These are phyloP conservation scores for Alternaria alternata DNA, from an alignment of 2,329 filamentous ascomycete species.

Conservation along the genomic window DNA sequence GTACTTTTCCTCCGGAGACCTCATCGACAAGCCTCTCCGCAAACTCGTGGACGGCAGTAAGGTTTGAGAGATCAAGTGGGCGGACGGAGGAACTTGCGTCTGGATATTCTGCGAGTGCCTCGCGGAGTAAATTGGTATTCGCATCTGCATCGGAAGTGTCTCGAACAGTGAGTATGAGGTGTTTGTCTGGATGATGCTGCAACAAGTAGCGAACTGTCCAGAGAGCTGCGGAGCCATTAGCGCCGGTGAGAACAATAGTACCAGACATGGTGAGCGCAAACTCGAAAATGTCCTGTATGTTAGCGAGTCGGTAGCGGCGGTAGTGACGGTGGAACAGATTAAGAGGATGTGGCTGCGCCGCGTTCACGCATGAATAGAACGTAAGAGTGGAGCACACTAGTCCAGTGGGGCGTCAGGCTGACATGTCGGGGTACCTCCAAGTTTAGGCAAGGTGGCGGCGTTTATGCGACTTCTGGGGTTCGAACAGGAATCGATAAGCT, in stretches of 20 bases:
- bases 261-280: not conserved
- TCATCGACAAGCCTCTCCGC: not conserved
- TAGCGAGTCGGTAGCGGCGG: too few species aligned
- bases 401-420: too few species aligned
- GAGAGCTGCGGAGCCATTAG: not conserved
- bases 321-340: too few species aligned
- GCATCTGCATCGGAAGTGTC: not conserved
- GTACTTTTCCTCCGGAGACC: not conserved
- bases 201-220: not conserved
- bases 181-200: not conserved
- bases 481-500: too few species aligned
- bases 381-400: too few species aligned
- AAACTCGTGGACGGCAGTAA: not conserved
- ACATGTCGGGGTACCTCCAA: too few species aligned
- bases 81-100: not conserved
- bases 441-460: too few species aligned
- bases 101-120: not conserved
- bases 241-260: not conserved
- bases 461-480: too few species aligned
- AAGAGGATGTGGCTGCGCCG: too few species aligned
- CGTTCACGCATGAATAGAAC: too few species aligned
- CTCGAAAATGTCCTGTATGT: too few species aligned
- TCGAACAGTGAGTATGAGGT: not conserved
- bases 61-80: not conserved
- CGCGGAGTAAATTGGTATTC: not conserved